Conservation (phyloP, 371 early-diverging fungal species). For the Mucor plumbeus region DNA sequence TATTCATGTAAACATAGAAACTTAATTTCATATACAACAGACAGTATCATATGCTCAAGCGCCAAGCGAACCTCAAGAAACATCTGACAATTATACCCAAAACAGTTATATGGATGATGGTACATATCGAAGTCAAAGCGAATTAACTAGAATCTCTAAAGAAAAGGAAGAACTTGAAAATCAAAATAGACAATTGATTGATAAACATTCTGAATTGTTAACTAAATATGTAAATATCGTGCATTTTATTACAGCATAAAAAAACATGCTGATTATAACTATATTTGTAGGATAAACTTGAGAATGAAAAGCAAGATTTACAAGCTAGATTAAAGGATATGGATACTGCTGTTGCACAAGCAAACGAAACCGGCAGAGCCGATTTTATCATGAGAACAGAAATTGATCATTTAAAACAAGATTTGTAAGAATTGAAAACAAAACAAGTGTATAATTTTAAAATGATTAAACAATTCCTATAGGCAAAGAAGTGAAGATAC, state of each 20-base stretch:
- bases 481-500: constrained; percentile 80
- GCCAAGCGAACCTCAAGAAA: constrained; percentile 15
- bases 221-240: constrained; percentile 60
- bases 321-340: constrained; percentile 70
- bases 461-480: not conserved
- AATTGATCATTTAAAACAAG: constrained; percentile 83
- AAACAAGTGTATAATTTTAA: not conserved
- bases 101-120: constrained; percentile 33
- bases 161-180: constrained; percentile 68
- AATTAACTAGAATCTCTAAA: constrained; percentile 34
- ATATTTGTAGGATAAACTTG: constrained; percentile 65
- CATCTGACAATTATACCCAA: constrained; percentile 32
- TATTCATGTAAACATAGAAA: not conserved
- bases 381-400: constrained; percentile 88
- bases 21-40: constrained; percentile 3
- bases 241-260: not conserved
- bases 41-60: constrained; percentile 23
- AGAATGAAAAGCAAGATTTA: constrained; percentile 68
- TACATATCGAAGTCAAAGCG: constrained; percentile 33
- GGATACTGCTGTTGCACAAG: constrained; percentile 70
- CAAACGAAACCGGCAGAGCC: constrained; percentile 78
- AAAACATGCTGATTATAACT: constrained; percentile 1
- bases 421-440: constrained; percentile 61
- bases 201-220: constrained; percentile 61
- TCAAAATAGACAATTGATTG: constrained; percentile 58